These are phyloP conservation scores for Jamesozyma spencerorum DNA, from an alignment of 805 yeast genomes.

Conservation along the genomic window DNA sequence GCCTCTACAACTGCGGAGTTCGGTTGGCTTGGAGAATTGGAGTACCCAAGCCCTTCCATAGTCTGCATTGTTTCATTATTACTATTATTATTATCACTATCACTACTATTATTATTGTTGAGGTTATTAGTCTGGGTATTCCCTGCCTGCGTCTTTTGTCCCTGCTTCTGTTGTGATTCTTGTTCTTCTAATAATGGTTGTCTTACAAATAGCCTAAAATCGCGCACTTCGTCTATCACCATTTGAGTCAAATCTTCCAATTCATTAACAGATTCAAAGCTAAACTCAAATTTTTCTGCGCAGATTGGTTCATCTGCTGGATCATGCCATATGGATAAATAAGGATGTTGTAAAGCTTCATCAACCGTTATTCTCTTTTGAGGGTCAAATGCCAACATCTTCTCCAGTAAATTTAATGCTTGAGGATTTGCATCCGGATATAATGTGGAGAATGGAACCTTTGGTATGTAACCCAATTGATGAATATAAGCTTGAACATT, in stretches of 20 bases:
- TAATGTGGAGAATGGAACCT: constrained; percentile 56
- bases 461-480: constrained; percentile 73
- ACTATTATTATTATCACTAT: constrained; percentile 1
- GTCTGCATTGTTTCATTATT: constrained; percentile 11
- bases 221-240: constrained; percentile 70
- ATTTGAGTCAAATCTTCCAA: constrained; percentile 63
- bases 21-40: constrained; percentile 1
- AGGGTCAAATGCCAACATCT: constrained; percentile 83
- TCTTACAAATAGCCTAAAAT: constrained; percentile 73
- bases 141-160: constrained; percentile 13
- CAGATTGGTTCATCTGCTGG: constrained; percentile 87
- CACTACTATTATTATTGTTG: neutral
- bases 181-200: constrained; percentile 57
- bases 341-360: constrained; percentile 84
- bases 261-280: constrained; percentile 79
- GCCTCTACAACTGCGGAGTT: constrained; percentile 3
- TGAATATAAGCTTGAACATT: constrained; percentile 90
- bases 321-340: constrained; percentile 83
- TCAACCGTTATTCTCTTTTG: constrained; percentile 74
- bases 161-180: constrained; percentile 23
- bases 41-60: constrained; percentile 14
- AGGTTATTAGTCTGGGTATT: too few relatives aligned
- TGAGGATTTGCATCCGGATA: constrained; percentile 82
- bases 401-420: constrained; percentile 72
- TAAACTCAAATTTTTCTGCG: constrained; percentile 71